Evolutionary conservation across 1,139 yeast species (phyloP).

Genomic region (Kurtzmaniella natalensis): DNA sequence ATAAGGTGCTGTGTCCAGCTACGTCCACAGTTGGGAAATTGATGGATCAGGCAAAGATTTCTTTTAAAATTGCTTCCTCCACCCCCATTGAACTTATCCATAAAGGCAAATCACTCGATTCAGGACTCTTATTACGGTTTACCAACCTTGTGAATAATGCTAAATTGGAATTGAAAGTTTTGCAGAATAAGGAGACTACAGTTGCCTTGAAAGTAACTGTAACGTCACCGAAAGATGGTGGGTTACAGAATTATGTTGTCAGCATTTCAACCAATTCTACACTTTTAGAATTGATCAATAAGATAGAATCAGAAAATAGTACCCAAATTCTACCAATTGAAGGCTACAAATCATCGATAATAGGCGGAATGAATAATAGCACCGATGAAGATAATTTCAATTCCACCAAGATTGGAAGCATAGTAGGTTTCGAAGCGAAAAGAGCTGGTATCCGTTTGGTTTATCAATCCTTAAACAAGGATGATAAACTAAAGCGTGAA

Average conservation of each 20-base stretch:
- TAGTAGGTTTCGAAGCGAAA: constrained; percentile 14
- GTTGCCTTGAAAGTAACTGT: constrained; percentile 23
- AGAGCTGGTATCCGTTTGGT: constrained; percentile 20
- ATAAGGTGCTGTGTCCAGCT: constrained; percentile 17
- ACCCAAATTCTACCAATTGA: constrained; percentile 4
- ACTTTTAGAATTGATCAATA: constrained; percentile 11
- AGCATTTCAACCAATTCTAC: constrained; percentile 10
- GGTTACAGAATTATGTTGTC: constrained; percentile 6
- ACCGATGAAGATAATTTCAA: constrained; percentile 10
- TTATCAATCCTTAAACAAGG: constrained; percentile 8
- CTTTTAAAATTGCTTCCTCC: constrained; percentile 19
- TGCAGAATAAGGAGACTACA: constrained; percentile 12
- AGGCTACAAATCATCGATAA: constrained; percentile 8
- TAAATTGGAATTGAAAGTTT: constrained; percentile 21
- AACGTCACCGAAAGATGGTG: constrained; percentile 13
- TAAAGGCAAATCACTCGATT: constrained; percentile 29
- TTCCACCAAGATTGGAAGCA: constrained; percentile 10
- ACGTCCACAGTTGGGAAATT: constrained; percentile 28
- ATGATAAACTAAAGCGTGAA: constrained; percentile 2
- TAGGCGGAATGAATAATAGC: constrained; percentile 8
- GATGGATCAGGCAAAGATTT: constrained; percentile 20
- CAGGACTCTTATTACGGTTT: constrained; percentile 29
- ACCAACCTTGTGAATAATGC: constrained; percentile 31
- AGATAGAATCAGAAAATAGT: constrained; percentile 9
- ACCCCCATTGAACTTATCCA: constrained; percentile 23